Base-by-base conservation (phyloP, 805 yeast genomes). In the Myxozyma neotropica region DNA sequence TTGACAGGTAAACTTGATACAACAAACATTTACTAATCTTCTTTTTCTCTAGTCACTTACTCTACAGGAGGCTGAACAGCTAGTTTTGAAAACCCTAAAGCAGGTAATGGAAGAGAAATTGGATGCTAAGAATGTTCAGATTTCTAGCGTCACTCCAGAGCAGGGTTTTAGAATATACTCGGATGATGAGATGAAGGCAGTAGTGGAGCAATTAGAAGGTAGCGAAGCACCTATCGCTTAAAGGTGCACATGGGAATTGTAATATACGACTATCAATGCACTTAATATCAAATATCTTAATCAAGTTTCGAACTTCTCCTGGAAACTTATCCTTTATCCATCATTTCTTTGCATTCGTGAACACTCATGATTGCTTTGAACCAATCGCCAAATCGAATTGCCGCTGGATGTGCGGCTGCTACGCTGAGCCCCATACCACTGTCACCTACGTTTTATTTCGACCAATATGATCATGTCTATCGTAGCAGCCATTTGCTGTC, bases 71-170 rank as follows among this genome's bases (percentile, higher is more conserved):
- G 99, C 98, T 7, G 98, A 94, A 79, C 75, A 88, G 44, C 80
- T 94, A 71, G 87, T 92, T 5, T 81, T 94, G 71, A 92, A 91
- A 77, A 88, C 89, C 57, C 81, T 94, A 69, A 92, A 92, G 74
- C 99, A 94, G 77, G 99, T 94, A 47, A 94, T 94, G 99, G 99
- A 94, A 78, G 99, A 94, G 76, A 94, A 93, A 77, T 80, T 94
- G 70, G 97, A 94, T 75, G 87, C 95, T 57, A 88, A 87, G 67
- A 94, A 94, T 74, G 96, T 96, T 36, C 99, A 95, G 78, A 81
- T 94, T 68, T 95, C 99, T 53, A 82, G 92, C 68, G 96, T 94
- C 46, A 94, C 99, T 17, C 82, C 82, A 68, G 92, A 85, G 26
- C 82, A 80, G 39, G 98, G 98, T 0, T 94, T 91, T 76, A 82